Conservation (phyloP, 225 moss, liverwort and hornwort genomes). For the Physcomitrium patens region DNA sequence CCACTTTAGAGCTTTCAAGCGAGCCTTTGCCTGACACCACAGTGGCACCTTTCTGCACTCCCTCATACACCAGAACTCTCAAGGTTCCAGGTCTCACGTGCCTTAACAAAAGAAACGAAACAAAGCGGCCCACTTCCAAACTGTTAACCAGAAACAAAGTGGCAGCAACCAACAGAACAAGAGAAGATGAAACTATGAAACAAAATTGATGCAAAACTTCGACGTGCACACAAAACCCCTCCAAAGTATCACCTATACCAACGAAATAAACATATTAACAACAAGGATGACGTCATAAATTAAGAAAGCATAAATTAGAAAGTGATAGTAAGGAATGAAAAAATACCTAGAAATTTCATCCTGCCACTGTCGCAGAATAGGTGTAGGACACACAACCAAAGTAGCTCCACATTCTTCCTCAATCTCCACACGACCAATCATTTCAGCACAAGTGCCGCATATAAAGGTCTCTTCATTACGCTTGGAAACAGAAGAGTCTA, state of each 20-base stretch:
- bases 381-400: conserved; percentile 88
- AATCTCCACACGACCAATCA: conserved; percentile 76
- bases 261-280: conserved; percentile 5
- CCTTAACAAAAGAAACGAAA: conserved; percentile 47
- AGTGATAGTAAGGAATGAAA: conserved; percentile 28
- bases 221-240: conserved; percentile 11
- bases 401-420: conserved; percentile 79
- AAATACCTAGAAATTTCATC: conserved; percentile 85
- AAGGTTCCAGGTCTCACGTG: conserved; percentile 82
- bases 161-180: conserved; percentile 32
- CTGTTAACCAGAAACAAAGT: conserved; percentile 16
- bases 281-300: conserved; percentile 14
- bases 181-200: background rate
- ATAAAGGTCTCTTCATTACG: conserved; percentile 58
- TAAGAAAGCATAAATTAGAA: conserved; percentile 25
- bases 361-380: conserved; percentile 96
- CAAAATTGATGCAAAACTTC: conserved; percentile 6
- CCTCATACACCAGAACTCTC: conserved; percentile 86
- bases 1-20: conserved; percentile 26
- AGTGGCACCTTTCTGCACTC: conserved; percentile 83
- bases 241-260: conserved; percentile 19
- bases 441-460: conserved; percentile 83
- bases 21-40: conserved; percentile 36
- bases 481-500: conserved; percentile 31
- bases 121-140: conserved; percentile 12